Percentiles rank a stretch among this genome's conserved stretches.
These are phyloP conservation scores for Trichoderma citrinoviride DNA, from an alignment of 2,329 filamentous ascomycete species.

Conservation along the genomic window DNA sequence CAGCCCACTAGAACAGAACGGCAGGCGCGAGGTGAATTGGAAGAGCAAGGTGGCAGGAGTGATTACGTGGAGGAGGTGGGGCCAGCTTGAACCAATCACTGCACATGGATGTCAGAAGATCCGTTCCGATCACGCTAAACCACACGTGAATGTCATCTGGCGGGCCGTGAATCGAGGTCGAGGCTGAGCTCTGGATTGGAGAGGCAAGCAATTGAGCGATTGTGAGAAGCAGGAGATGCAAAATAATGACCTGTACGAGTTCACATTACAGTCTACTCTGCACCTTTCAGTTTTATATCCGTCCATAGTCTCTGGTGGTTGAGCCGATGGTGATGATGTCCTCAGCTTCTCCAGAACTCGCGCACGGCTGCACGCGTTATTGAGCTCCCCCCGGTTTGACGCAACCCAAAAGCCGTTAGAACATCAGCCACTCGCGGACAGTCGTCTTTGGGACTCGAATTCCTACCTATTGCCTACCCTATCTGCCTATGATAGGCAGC, in stretches of 20 bases:
- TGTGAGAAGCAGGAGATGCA: neutral
- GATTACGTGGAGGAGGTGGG: slow-evolving; percentile 22
- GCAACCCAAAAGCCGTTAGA: neutral
- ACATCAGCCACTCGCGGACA: neutral
- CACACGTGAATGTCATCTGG: slow-evolving; percentile 20
- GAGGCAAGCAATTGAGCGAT: slow-evolving; percentile 1
- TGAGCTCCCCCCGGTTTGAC: slow-evolving; percentile 1
- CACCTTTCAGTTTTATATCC: neutral
- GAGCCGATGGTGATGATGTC: neutral
- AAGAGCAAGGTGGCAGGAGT: slow-evolving; percentile 9
- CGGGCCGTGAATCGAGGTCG: neutral
- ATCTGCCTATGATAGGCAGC: neutral
- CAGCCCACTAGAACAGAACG: slow-evolving; percentile 15
- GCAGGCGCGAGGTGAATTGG: neutral
- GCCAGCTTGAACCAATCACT: slow-evolving; percentile 24
- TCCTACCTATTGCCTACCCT: no score
- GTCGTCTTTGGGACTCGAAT: neutral
- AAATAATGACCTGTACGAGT: fast-evolving
- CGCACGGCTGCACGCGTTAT: neutral
- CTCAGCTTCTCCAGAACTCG: neutral
- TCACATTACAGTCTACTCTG: neutral
- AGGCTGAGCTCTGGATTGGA: neutral
- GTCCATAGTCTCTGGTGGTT: neutral
- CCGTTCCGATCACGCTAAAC: slow-evolving; percentile 24
- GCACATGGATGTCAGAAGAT: slow-evolving; percentile 24